Evolutionary conservation across 2,329 filamentous ascomycete genomes (phyloP).

Genomic region (Alternaria sp.): DNA sequence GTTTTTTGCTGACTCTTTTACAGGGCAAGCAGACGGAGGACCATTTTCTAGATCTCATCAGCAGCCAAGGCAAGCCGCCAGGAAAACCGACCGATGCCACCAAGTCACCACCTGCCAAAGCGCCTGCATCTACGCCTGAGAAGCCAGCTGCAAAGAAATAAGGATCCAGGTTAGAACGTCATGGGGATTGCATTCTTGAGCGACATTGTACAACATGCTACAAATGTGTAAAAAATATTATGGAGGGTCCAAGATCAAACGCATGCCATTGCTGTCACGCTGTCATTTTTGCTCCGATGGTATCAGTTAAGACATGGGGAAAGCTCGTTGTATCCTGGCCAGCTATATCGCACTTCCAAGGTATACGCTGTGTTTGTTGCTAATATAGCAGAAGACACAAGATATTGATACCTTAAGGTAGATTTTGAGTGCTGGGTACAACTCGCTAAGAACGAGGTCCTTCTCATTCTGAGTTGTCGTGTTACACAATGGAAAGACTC

Average conservation of each 20-base stretch:
- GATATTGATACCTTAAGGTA: background rate
- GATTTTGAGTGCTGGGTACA: background rate
- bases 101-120: slow-evolving; percentile 27
- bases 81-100: slow-evolving; percentile 24
- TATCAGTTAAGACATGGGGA: background rate
- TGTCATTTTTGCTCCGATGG: background rate
- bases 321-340: background rate
- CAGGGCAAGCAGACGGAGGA: slow-evolving; percentile 34
- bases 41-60: slow-evolving; percentile 46
- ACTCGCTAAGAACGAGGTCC: background rate
- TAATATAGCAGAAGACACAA: background rate
- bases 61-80: slow-evolving; percentile 30
- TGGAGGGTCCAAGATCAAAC: background rate
- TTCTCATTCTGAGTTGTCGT: background rate
- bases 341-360: background rate
- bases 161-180: background rate
- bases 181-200: background rate
- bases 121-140: slow-evolving; percentile 13
- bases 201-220: background rate
- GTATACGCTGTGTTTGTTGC: background rate
- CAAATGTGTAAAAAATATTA: slow-evolving; percentile 8
- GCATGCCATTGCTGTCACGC: background rate
- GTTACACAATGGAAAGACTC: background rate
- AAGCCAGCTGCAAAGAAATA: slow-evolving; percentile 24
- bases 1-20: slow-evolving; percentile 3